Percentiles rank a stretch among this genome's conserved stretches.
Conservation (phyloP, 2,329 filamentous ascomycete genomes). For the Emmonsiellopsis sp. region DNA sequence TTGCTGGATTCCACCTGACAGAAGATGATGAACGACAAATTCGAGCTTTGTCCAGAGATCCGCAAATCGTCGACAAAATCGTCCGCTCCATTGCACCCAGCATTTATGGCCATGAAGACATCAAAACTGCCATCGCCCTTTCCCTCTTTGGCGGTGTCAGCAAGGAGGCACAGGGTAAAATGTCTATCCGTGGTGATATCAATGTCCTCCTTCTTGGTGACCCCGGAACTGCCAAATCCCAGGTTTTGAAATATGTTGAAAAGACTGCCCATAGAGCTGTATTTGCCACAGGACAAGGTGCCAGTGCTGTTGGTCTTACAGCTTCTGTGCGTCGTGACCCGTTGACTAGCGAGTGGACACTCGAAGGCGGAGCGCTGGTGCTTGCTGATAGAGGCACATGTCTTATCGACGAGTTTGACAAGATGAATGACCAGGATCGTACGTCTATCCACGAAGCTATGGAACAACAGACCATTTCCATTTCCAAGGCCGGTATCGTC, state of each 20-base stretch:
- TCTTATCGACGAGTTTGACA: conserved; percentile 97
- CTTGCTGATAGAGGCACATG: conserved; percentile 91
- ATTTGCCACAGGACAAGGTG: conserved; percentile 94
- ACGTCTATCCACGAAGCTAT: conserved; percentile 99
- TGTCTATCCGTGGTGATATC: conserved; percentile 92
- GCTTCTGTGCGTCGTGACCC: conserved; percentile 93
- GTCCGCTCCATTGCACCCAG: conserved; percentile 89
- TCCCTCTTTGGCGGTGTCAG: conserved; percentile 92
- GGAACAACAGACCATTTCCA: conserved; percentile 99
- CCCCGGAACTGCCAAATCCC: conserved; percentile 94
- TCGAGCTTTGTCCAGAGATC: conserved; percentile 75
- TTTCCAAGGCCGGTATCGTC: conserved; percentile 96
- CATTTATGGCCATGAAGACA: conserved; percentile 92
- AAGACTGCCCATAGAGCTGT: conserved; percentile 95
- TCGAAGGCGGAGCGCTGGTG: conserved; percentile 91
- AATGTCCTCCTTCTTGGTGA: conserved; percentile 94
- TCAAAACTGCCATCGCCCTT: conserved; percentile 92
- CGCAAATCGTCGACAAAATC: conserved; percentile 85
- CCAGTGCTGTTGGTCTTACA: conserved; percentile 93
- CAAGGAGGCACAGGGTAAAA: conserved; percentile 80
- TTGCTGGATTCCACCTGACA: conserved; percentile 89
- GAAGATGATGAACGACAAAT: conserved; percentile 93
- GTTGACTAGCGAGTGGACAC: conserved; percentile 90
- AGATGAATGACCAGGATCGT: conserved; percentile 98
- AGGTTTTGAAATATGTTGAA: conserved; percentile 94